Percentiles rank a stretch among this genome's conserved stretches.
Conservation (phyloP, 2,329 filamentous ascomycete genomes). For the Dichotomopilus funicola region DNA sequence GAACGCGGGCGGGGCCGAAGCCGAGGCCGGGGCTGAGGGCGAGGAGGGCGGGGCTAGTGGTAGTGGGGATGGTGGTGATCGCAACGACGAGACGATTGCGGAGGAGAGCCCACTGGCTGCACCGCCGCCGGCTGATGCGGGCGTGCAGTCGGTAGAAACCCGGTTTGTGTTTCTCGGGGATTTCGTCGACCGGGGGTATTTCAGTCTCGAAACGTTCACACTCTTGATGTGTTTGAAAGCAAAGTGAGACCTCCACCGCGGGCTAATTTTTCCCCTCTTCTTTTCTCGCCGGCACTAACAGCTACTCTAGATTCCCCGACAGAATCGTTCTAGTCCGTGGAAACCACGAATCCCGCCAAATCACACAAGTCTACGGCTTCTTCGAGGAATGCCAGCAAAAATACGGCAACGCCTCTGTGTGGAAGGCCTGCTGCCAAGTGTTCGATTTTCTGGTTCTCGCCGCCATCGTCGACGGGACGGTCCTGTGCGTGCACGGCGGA, state of each 20-base stretch:
- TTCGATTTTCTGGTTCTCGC: constrained; percentile 96
- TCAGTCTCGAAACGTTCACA: constrained; percentile 96
- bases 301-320: constrained; percentile 68
- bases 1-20: constrained; percentile 47
- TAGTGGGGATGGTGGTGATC: too few relatives aligned
- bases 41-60: constrained; percentile 36
- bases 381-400: constrained; percentile 98
- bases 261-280: background rate
- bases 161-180: constrained; percentile 66
- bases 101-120: constrained; percentile 40
- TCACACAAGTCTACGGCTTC: constrained; percentile 98
- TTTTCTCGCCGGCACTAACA: background rate
- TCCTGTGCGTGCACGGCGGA: constrained; percentile 95
- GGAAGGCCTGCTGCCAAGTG: constrained; percentile 99
- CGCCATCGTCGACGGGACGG: constrained; percentile 95
- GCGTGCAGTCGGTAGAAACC: constrained; percentile 45
- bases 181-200: constrained; percentile 95
- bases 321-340: constrained; percentile 93
- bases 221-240: constrained; percentile 90
- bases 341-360: constrained; percentile 95
- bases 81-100: constrained; percentile 4
- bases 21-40: constrained; percentile 42
- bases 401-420: constrained; percentile 98
- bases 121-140: constrained; percentile 30
- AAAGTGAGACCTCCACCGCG: constrained; percentile 37